A percentile compares a stretch with the other conserved stretches of the same genome.
Conservation (phyloP, 2,329 filamentous ascomycete species). For the Capronia epimyces region DNA sequence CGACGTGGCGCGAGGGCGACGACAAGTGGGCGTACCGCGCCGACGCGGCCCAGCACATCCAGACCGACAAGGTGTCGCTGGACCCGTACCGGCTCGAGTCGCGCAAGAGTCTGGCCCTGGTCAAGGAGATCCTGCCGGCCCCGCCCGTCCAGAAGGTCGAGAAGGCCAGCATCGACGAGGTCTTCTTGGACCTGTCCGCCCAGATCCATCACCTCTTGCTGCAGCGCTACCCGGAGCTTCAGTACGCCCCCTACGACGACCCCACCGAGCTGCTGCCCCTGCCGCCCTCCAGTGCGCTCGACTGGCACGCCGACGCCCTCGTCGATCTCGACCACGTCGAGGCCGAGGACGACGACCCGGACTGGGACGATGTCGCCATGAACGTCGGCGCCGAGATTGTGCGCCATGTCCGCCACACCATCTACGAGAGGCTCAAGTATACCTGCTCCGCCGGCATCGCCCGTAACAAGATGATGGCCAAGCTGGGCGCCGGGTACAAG, state of each 20-base stretch:
- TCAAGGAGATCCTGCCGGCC: constrained; percentile 66
- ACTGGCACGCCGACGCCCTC: constrained; percentile 79
- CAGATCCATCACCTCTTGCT: constrained; percentile 73
- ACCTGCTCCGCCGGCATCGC: constrained; percentile 89
- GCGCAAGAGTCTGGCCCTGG: constrained; percentile 69
- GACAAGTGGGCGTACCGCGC: constrained; percentile 86
- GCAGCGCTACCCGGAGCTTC: constrained; percentile 69
- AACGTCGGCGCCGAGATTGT: constrained; percentile 85
- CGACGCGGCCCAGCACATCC: constrained; percentile 72
- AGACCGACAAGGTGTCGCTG: constrained; percentile 85
- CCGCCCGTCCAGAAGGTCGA: constrained; percentile 66
- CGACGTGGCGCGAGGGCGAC: constrained; percentile 89
- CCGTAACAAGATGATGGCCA: constrained; percentile 90
- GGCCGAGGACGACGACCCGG: constrained; percentile 72
- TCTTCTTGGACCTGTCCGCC: constrained; percentile 85
- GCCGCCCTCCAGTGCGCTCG: constrained; percentile 66
- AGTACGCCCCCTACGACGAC: constrained; percentile 65
- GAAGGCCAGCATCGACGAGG: constrained; percentile 93
- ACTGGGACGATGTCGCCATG: constrained; percentile 94
- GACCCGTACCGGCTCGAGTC: constrained; percentile 87
- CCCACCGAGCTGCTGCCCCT: constrained; percentile 64
- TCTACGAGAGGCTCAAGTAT: constrained; percentile 69
- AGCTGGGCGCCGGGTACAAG: constrained; percentile 82
- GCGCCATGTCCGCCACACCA: constrained; percentile 62
- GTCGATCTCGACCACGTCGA: constrained; percentile 69